Evolutionary conservation across 73 alveolate genomes (phyloP).

Genomic region (Blepharisma stoltei): DNA sequence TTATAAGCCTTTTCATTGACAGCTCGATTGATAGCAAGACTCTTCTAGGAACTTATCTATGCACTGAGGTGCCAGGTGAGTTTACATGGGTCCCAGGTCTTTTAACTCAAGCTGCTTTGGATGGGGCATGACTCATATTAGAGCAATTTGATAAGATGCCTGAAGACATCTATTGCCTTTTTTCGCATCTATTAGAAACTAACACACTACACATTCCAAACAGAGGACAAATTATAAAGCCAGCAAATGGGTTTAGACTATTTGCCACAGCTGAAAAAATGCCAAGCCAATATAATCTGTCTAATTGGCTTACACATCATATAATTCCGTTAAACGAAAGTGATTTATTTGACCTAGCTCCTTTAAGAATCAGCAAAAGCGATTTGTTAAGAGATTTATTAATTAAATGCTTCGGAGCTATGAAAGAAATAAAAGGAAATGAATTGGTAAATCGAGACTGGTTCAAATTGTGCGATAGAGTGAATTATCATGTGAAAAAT

Average conservation of each 20-base stretch:
- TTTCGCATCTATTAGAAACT: neutral
- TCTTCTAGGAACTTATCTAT: constrained; percentile 74
- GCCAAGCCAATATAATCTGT: too few species aligned
- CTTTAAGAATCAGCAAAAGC: too few species aligned
- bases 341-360: too few species aligned
- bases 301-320: too few species aligned
- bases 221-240: constrained; percentile 21
- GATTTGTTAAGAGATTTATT: too few species aligned
- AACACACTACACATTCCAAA: neutral
- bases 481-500: too few species aligned
- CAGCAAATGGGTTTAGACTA: constrained; percentile 57
- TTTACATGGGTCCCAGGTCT: constrained; percentile 79
- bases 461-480: too few species aligned
- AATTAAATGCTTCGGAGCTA: too few species aligned
- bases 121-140: constrained; percentile 65
- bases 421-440: too few species aligned
- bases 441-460: too few species aligned
- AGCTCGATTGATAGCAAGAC: constrained; percentile 70
- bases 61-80: constrained; percentile 73
- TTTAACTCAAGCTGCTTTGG: constrained; percentile 63
- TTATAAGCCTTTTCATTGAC: constrained; percentile 56
- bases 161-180: constrained; percentile 30
- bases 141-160: constrained; percentile 44
- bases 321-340: too few species aligned
- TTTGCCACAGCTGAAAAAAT: constrained; percentile 40